Conservation (phyloP, 1,139 yeast genomes). For the Hansenula sp. region DNA sequence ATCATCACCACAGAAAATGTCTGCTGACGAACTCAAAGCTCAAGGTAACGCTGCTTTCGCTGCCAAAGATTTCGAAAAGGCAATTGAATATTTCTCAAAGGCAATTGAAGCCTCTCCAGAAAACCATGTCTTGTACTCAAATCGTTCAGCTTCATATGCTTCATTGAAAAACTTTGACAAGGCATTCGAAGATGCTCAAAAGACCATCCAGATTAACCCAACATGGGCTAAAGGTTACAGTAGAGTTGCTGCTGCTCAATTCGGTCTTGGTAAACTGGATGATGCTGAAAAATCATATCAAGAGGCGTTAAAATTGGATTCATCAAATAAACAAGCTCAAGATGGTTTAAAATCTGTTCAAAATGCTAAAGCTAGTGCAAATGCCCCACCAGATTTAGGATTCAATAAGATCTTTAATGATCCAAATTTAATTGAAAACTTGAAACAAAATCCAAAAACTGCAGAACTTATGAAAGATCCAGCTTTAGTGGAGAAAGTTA, state of each 20-base stretch:
- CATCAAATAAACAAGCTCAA: slow-evolving; percentile 80
- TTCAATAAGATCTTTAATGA: slow-evolving; percentile 73
- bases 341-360: slow-evolving; percentile 70
- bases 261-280: slow-evolving; percentile 75
- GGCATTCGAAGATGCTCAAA: slow-evolving; percentile 81
- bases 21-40: slow-evolving; percentile 71
- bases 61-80: slow-evolving; percentile 76
- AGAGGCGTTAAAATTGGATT: slow-evolving; percentile 80
- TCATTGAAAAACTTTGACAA: slow-evolving; percentile 67
- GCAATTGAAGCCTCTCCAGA: slow-evolving; percentile 81
- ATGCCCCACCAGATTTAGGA: slow-evolving; percentile 66
- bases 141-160: slow-evolving; percentile 91
- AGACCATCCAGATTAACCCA: slow-evolving; percentile 74
- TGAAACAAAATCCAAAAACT: slow-evolving; percentile 83
- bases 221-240: slow-evolving; percentile 94
- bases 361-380: slow-evolving; percentile 30
- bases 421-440: slow-evolving; percentile 72
- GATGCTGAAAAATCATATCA: slow-evolving; percentile 67
- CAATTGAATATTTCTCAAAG: slow-evolving; percentile 74
- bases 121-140: slow-evolving; percentile 86
- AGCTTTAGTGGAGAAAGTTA: slow-evolving; percentile 66
- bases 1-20: slow-evolving; percentile 24
- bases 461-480: slow-evolving; percentile 87
- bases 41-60: slow-evolving; percentile 91
- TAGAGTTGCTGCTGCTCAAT: slow-evolving; percentile 91